Conservation (phyloP, 106 monocot species). For the Dendrobium nobile region DNA sequence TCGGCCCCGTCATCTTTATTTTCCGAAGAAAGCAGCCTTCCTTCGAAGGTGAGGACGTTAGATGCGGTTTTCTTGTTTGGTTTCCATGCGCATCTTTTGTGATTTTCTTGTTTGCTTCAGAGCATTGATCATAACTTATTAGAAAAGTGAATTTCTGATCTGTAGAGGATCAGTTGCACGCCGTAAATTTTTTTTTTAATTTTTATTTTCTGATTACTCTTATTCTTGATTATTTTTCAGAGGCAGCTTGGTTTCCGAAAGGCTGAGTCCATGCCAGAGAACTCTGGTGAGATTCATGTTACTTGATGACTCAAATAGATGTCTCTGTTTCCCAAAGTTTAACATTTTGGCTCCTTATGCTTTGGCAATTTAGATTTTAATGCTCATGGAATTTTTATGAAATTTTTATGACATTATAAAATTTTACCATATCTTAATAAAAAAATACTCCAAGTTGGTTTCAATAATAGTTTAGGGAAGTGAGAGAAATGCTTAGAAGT, state of each 20-base stretch:
- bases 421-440: neutral
- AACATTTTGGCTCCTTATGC: neutral
- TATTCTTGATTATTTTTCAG: slow-evolving; percentile 23
- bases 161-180: neutral
- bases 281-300: slow-evolving; percentile 34
- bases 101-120: slow-evolving; percentile 5
- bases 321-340: neutral
- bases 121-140: slow-evolving; percentile 9
- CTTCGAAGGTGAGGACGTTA: slow-evolving; percentile 21
- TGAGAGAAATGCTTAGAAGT: neutral
- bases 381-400: neutral
- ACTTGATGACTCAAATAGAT: neutral
- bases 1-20: slow-evolving; percentile 25
- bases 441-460: neutral
- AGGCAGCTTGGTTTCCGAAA: slow-evolving; percentile 69
- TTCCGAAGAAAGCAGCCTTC: slow-evolving; percentile 22
- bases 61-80: neutral
- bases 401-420: neutral
- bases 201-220: neutral
- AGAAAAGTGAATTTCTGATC: neutral
- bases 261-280: slow-evolving; percentile 27
- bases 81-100: neutral
- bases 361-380: neutral
- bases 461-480: neutral
- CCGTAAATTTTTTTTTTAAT: too few relatives aligned